phyloP scores from a whole-genome alignment of 2,329 filamentous ascomycete species.

The Neopestalotiopsis rosae region DNA sequence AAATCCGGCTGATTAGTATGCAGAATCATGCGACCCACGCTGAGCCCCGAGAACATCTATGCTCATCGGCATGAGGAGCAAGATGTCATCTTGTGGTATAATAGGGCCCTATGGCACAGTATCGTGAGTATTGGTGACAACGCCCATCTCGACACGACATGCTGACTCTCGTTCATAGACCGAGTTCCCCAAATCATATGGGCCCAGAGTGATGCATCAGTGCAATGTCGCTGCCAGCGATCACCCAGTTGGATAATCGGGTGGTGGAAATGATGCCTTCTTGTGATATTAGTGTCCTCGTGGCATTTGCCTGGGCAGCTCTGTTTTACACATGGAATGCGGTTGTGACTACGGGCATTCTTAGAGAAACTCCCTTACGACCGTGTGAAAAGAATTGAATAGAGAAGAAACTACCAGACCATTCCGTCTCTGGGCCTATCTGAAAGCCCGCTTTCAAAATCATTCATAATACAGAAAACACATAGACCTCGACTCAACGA shows the following conservation, averaged over 20 bases:
- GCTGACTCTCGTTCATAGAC: background rate
- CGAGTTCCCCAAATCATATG: constrained; percentile 37
- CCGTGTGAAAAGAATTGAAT: no score
- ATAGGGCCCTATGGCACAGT: constrained; percentile 43
- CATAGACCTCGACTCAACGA: background rate
- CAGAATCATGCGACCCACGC: constrained; percentile 41
- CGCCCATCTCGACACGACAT: no score
- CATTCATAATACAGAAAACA: no score
- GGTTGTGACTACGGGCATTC: no score
- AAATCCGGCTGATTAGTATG: background rate
- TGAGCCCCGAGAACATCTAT: constrained; percentile 40
- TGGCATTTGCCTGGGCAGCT: no score
- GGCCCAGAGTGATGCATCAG: constrained; percentile 44
- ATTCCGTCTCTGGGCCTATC: no score
- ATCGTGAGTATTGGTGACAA: constrained; percentile 33
- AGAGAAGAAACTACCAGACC: no score
- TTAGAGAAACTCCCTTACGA: no score
- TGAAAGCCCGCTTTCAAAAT: no score
- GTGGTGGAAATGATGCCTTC: no score
- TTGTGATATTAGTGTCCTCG: no score
- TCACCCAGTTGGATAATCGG: constrained; percentile 21
- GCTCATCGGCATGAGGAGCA: constrained; percentile 41
- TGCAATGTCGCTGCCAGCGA: constrained; percentile 37
- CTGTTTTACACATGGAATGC: no score
- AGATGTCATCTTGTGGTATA: constrained; percentile 45